Evolutionary conservation across 305 asterid species (phyloP).

Genomic region (Rubia tinctorum): DNA sequence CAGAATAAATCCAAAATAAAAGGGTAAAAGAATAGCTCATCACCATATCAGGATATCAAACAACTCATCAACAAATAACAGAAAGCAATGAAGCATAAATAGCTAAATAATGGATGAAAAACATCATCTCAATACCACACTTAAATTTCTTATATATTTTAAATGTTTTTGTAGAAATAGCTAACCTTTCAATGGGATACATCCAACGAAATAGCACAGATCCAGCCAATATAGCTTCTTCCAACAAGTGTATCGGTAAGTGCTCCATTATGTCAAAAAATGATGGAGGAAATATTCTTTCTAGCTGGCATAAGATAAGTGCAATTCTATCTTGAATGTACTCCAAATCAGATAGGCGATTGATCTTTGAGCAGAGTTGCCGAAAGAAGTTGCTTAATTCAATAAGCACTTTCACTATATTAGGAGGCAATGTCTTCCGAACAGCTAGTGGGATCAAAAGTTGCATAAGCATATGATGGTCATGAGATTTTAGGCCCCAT

Average conservation of each 20-base stretch:
- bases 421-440: background rate
- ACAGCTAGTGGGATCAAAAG: background rate
- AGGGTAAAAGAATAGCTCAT: no score
- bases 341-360: background rate
- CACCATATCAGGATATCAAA: no score
- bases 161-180: background rate
- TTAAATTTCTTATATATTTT: background rate
- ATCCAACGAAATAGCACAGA: background rate
- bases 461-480: constrained; percentile 1
- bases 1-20: no score
- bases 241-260: background rate
- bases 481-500: background rate
- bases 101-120: background rate
- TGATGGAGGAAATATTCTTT: background rate
- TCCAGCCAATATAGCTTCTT: background rate
- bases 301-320: background rate
- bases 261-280: background rate
- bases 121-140: background rate
- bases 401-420: background rate
- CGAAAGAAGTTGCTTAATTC: background rate
- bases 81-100: background rate
- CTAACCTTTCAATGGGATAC: constrained; percentile 1
- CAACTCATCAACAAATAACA: background rate
- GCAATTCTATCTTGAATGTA: background rate
- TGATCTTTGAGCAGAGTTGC: background rate